Evolutionary conservation across 1,139 yeast genomes (phyloP), one percentile per base, ranked within the genome.

Genomic region (Geotrichum bryndzae): DNA sequence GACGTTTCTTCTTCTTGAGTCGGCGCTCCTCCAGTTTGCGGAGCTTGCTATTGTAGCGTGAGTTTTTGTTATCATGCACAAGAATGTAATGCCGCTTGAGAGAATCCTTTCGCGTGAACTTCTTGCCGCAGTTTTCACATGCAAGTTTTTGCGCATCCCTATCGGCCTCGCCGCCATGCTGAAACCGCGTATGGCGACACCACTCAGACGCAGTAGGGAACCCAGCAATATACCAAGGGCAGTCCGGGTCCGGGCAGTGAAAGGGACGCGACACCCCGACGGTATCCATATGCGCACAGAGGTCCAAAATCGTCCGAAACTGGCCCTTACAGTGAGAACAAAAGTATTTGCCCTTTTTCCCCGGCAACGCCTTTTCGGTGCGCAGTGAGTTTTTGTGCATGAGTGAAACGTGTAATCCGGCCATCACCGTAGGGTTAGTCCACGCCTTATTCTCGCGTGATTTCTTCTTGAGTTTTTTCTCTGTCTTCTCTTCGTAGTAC

Each of bases 181-280:
- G 86, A 52, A 81, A 77, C 50, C 82, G 80, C 64, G 84, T 81
- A 67, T 87, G 91, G 64, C 90, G 81, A 64, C 83, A 77, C 64
- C 86, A 79, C 66, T 85, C 88, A 3, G 85, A 84, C 57, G 82
- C 77, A 62, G 87, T 81, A 38, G 83, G 82, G 60, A 84, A 77
- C 0, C 91, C 91, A 53, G 86, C 74, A 2, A 83, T 72, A 55
- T 80, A 77, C 85, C 88, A 85, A 0, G 88, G 87, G 68, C 92
- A 87, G 29, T 77, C 75, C n/a, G 72, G 69, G 53, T 81, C 79
- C 0, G 85, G 85, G 68, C 91, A 86, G 56, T 78, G 78, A 70
- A 71, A 79, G 7, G 76, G 76, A 55, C 87, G 74, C 18, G 70
- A 71, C 13, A 82, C 71, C 33, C 76, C 69, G 62, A 64, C 74